A percentile compares a stretch with the other conserved stretches of the same genome.
phyloP scores from a whole-genome alignment of 495 filamentous ascomycete species.

The Hyaloscypha variabilis region DNA sequence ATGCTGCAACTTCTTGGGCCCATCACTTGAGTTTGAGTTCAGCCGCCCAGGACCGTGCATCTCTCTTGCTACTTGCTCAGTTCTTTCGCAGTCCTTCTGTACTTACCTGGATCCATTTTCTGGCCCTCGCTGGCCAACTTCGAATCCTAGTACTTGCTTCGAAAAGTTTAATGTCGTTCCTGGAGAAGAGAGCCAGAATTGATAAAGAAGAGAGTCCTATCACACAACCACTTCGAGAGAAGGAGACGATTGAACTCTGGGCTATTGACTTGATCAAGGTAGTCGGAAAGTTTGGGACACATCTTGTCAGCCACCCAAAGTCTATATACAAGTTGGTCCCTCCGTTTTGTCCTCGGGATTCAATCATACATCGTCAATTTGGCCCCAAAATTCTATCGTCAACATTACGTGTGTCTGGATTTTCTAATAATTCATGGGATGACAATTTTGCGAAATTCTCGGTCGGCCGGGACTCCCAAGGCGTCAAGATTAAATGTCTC shows the following conservation, averaged over 20 bases:
- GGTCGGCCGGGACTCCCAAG: not conserved
- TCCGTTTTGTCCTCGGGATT: not conserved
- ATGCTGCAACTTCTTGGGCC: conserved; percentile 12
- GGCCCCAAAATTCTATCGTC: not conserved
- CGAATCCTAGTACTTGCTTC: conserved; percentile 6
- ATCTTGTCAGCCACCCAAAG: not conserved
- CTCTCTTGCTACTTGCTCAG: conserved; percentile 1
- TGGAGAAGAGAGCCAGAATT: not conserved
- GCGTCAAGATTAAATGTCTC: not conserved
- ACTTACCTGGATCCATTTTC: not conserved
- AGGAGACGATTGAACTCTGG: not conserved
- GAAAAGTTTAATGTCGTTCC: not conserved
- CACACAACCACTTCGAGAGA: not conserved
- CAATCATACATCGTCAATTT: not conserved
- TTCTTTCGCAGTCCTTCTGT: conserved; percentile 5
- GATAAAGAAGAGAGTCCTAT: not conserved
- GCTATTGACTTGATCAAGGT: not conserved
- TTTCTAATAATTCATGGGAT: not conserved
- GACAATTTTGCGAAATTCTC: not conserved
- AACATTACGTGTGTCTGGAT: not conserved
- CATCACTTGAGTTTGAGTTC: conserved; percentile 14
- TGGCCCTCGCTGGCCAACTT: not conserved
- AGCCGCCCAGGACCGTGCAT: not conserved
- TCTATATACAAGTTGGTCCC: not conserved
- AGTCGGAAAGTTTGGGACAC: not conserved